Conservation (phyloP, 1,284 basidiomycete species). For the Xanthoconium separans region DNA sequence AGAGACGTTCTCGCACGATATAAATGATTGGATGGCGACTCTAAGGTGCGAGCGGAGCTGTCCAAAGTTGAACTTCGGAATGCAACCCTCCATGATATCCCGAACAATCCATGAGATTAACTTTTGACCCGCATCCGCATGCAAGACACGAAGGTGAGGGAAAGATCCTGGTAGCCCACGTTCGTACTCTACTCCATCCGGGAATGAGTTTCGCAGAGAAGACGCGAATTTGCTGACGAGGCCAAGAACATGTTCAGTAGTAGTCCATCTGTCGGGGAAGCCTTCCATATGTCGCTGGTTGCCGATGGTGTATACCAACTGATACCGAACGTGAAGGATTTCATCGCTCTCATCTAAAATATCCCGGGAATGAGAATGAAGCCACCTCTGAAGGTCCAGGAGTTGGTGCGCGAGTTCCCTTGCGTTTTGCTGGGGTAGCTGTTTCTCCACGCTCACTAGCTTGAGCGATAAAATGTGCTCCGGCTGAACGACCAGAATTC, state of each 20-base stretch:
- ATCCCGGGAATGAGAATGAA: conserved; percentile 39
- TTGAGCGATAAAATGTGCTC: conserved; percentile 54
- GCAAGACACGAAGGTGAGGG: conserved; percentile 36
- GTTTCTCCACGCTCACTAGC: conserved; percentile 42
- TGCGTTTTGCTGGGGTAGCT: conserved; percentile 8
- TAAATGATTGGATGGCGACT: conserved; percentile 22
- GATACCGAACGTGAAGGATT: conserved; percentile 47
- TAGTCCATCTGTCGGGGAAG: conserved; percentile 48
- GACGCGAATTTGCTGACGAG: conserved; percentile 20
- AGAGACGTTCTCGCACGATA: conserved; percentile 10
- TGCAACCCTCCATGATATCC: conserved; percentile 26
- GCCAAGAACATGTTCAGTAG: conserved; percentile 40
- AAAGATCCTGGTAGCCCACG: conserved; percentile 24
- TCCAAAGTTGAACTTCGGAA: conserved; percentile 21
- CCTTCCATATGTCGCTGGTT: conserved; percentile 40
- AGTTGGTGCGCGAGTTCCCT: conserved; percentile 8
- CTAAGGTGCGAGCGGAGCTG: conserved; percentile 16
- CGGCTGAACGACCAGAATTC: conserved; percentile 48
- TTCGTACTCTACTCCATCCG: conserved; percentile 16
- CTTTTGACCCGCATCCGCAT: conserved; percentile 19
- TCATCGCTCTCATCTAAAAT: conserved; percentile 57
- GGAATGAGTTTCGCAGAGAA: conserved; percentile 12
- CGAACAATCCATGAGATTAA: conserved; percentile 27
- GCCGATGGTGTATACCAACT: conserved; percentile 51
- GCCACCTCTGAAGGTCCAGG: conserved; percentile 35